Conservation (phyloP, 768 basidiomycete genomes). For the Amanita fuliginea region DNA sequence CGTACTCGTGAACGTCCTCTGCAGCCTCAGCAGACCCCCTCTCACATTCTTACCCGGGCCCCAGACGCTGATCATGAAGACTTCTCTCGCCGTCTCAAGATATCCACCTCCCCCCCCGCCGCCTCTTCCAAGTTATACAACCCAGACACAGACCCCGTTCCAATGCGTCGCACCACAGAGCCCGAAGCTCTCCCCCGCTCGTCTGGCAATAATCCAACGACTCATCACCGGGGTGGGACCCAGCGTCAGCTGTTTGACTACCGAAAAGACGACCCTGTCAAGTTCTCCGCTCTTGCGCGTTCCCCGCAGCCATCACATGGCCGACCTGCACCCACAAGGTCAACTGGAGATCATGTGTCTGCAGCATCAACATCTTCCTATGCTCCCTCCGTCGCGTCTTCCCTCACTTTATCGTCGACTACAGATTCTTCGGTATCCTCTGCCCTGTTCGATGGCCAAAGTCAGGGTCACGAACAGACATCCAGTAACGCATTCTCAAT, state of each 20-base stretch:
- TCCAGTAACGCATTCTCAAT: constrained; percentile 57
- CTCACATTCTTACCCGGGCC: constrained; percentile 24
- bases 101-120: constrained; percentile 37
- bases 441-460: constrained; percentile 49
- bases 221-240: constrained; percentile 17
- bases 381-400: constrained; percentile 55
- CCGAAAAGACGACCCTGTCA: constrained; percentile 82
- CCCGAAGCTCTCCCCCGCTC: constrained; percentile 34
- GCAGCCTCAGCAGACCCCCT: constrained; percentile 16
- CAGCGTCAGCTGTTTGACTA: constrained; percentile 74
- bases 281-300: constrained; percentile 60
- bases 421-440: constrained; percentile 73
- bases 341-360: constrained; percentile 61
- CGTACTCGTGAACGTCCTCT: not conserved
- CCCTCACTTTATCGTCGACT: constrained; percentile 69
- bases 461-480: constrained; percentile 38
- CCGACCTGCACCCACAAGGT: constrained; percentile 44
- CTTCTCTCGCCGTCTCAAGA: constrained; percentile 61
- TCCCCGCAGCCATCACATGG: constrained; percentile 21
- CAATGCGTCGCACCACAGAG: constrained; percentile 49
- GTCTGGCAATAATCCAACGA: constrained; percentile 7
- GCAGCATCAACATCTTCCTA: constrained; percentile 71
- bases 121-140: constrained; percentile 50
- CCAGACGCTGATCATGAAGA: constrained; percentile 58
- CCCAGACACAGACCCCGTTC: constrained; percentile 59